These are phyloP conservation scores for Paragyromitra xinjiangensis DNA, from an alignment of 495 filamentous ascomycete genomes.

Conservation along the genomic window DNA sequence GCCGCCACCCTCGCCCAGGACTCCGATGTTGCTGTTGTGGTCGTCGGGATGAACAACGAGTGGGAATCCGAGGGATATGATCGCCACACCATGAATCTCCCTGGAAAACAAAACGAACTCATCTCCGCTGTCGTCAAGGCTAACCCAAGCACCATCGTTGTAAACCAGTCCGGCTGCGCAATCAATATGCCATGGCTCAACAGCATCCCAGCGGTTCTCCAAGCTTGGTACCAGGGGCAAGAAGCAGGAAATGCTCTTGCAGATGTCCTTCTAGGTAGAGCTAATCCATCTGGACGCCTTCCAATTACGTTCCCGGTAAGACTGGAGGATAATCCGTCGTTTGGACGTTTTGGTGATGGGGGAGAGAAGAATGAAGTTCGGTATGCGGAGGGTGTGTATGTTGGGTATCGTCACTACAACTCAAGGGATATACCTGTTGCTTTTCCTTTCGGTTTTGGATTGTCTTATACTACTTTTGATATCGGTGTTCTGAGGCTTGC, in stretches of 20 bases:
- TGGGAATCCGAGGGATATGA: constrained; percentile 90
- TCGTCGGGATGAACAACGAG: constrained; percentile 82
- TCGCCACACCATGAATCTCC: constrained; percentile 80
- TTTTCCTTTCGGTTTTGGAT: constrained; percentile 71
- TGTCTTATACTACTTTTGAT: constrained; percentile 69
- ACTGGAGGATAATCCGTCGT: constrained; percentile 70
- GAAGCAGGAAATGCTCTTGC: constrained; percentile 73
- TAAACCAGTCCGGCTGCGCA: constrained; percentile 80
- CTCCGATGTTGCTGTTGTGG: constrained; percentile 77
- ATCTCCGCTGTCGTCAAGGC: constrained; percentile 73
- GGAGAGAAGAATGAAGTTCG: constrained; percentile 63
- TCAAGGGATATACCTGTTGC: constrained; percentile 60
- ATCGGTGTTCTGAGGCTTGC: constrained; percentile 61
- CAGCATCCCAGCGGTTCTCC: constrained; percentile 71
- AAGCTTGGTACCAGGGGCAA: constrained; percentile 77
- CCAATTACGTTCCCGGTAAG: constrained; percentile 66
- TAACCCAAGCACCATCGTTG: constrained; percentile 78
- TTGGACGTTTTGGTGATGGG: constrained; percentile 68
- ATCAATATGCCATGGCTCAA: constrained; percentile 80
- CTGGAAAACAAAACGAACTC: constrained; percentile 77
- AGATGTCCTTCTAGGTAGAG: constrained; percentile 71
- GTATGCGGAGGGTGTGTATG: constrained; percentile 71
- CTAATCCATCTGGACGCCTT: constrained; percentile 66
- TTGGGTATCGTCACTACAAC: constrained; percentile 73
- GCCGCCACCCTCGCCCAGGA: constrained; percentile 12